Percentiles rank a stretch among this genome's conserved stretches.
Conservation (phyloP, 2,329 filamentous ascomycete genomes). For the Alternaria brassicae region DNA sequence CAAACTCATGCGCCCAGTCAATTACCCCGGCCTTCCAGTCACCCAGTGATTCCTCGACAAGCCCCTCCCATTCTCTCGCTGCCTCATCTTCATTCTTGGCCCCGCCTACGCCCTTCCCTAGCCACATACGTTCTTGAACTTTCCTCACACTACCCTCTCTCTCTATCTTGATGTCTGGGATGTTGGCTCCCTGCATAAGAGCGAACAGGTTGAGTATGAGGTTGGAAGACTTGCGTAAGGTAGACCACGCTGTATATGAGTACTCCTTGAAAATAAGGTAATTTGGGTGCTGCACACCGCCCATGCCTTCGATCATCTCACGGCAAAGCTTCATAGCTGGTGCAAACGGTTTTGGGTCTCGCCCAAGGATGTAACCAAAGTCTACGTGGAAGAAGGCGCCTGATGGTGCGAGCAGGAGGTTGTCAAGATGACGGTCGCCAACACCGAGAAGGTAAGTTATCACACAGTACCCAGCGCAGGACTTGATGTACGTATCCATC, state of each 20-base stretch:
- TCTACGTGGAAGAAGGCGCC: constrained; percentile 98
- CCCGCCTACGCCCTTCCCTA: constrained; percentile 61
- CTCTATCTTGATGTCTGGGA: constrained; percentile 91
- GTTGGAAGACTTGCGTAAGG: constrained; percentile 86
- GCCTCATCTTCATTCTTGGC: constrained; percentile 84
- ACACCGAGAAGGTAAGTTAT: constrained; percentile 98
- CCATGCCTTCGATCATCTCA: constrained; percentile 99
- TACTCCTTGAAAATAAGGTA: constrained; percentile 94
- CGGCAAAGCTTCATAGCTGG: constrained; percentile 96
- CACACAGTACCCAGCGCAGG: constrained; percentile 96
- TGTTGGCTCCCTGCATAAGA: constrained; percentile 96
- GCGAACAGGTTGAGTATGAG: constrained; percentile 94
- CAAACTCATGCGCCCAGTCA: constrained; percentile 90
- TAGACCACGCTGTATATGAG: constrained; percentile 92
- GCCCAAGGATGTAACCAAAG: constrained; percentile 96
- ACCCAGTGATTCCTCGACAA: constrained; percentile 84
- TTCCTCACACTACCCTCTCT: constrained; percentile 94
- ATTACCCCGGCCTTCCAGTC: constrained; percentile 93
- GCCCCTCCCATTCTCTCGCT: constrained; percentile 81
- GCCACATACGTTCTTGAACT: constrained; percentile 90
- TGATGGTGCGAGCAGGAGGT: constrained; percentile 86
- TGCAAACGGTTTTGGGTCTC: constrained; percentile 96
- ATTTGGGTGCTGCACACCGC: constrained; percentile 78
- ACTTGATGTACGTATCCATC: constrained; percentile 94
- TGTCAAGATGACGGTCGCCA: constrained; percentile 94